Conservation (phyloP, 2,329 filamentous ascomycete genomes). For the Epichloe bromicola region DNA sequence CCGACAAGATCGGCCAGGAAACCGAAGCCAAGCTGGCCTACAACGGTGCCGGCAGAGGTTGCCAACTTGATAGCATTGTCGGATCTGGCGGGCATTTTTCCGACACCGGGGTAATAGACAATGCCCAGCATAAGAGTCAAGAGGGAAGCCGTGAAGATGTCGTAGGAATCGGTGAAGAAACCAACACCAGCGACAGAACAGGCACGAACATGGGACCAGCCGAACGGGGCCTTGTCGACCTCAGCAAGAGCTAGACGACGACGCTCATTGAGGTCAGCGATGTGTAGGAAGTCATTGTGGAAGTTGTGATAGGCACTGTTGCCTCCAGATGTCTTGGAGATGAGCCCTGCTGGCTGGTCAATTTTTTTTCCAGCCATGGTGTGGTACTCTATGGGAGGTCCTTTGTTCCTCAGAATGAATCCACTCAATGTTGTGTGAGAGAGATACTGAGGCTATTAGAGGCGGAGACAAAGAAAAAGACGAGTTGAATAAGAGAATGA, state of each 20-base stretch:
- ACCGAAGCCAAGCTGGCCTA: constrained; percentile 73
- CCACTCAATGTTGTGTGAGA: too few species aligned
- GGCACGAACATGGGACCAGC: constrained; percentile 73
- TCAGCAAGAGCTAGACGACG: constrained; percentile 67
- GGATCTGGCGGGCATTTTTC: constrained; percentile 49
- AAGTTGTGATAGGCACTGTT: constrained; percentile 66
- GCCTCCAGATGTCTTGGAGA: constrained; percentile 44
- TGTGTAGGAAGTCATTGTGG: constrained; percentile 54
- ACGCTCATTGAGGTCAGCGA: constrained; percentile 64
- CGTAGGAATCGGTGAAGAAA: constrained; percentile 81
- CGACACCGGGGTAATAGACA: constrained; percentile 52
- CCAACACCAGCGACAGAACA: constrained; percentile 69
- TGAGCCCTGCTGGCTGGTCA: constrained; percentile 6
- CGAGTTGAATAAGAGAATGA: too few species aligned
- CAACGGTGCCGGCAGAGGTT: constrained; percentile 69
- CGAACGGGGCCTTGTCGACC: constrained; percentile 70
- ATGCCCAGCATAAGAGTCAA: constrained; percentile 66
- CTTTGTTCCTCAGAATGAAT: too few species aligned
- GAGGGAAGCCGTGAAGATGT: constrained; percentile 67
- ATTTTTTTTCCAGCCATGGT: constrained; percentile 4
- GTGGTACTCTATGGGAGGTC: neutral
- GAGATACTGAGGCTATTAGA: too few species aligned
- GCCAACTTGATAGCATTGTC: constrained; percentile 79
- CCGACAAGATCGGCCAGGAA: constrained; percentile 65
- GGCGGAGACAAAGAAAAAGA: too few species aligned